These are phyloP conservation scores for Corylus heterophylla DNA, from an alignment of 306 rosid genomes.

Conservation along the genomic window DNA sequence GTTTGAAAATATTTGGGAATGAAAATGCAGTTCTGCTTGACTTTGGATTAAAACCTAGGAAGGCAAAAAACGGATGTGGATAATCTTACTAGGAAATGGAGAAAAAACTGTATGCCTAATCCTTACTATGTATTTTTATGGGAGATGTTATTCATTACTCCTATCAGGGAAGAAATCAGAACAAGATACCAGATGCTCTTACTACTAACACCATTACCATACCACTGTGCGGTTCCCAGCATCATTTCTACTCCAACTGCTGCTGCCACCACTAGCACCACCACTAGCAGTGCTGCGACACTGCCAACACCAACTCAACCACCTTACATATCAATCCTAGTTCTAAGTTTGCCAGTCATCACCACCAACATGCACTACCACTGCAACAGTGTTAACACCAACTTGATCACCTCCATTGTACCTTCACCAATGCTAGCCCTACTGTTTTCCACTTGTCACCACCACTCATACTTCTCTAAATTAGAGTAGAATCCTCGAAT, in stretches of 20 bases:
- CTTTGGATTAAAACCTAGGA: conserved; percentile 9
- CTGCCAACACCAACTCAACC: conserved; percentile 5
- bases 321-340: neutral
- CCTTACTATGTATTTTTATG: neutral
- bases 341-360: neutral
- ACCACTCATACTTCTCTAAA: neutral
- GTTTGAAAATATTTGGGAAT: neutral
- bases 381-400: neutral
- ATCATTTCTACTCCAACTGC: neutral
- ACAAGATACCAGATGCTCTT: neutral
- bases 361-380: neutral
- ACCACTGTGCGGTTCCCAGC: neutral
- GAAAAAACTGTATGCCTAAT: neutral
- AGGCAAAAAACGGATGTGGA: neutral
- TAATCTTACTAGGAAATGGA: neutral
- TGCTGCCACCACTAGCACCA: neutral
- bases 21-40: neutral
- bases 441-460: neutral
- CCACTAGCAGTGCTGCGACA: neutral
- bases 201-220: neutral
- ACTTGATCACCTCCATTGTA: neutral
- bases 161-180: neutral
- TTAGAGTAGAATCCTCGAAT: neutral
- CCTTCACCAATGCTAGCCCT: neutral
- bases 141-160: neutral